phyloP scores from a whole-genome alignment of 305 asterid species.

The Fraxinus xanthoxyloides region DNA sequence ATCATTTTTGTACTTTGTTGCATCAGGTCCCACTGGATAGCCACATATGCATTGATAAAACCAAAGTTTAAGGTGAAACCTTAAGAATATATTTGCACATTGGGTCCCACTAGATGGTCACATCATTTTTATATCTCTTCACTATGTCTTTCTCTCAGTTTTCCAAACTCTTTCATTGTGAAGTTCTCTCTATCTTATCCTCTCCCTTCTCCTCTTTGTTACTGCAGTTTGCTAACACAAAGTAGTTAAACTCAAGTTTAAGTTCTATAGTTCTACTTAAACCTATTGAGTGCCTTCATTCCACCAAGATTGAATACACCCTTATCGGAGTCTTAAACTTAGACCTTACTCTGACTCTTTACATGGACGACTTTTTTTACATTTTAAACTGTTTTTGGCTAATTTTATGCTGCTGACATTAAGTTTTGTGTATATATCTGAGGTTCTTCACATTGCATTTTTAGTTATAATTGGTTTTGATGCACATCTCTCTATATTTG shows the following conservation, averaged over 20 bases:
- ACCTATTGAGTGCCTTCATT: neutral
- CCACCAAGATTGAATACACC: neutral
- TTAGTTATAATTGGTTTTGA: neutral
- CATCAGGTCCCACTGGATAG: neutral
- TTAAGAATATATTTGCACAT: neutral
- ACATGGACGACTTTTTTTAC: neutral
- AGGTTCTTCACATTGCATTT: neutral
- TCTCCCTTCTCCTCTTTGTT: neutral
- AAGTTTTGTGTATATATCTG: neutral
- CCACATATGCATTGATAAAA: neutral
- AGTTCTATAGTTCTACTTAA: neutral
- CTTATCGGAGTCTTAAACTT: neutral
- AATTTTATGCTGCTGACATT: neutral
- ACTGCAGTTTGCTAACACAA: neutral
- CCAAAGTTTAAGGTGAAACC: neutral
- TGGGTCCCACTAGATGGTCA: neutral
- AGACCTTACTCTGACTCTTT: neutral
- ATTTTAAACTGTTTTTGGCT: neutral
- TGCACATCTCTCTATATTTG: neutral
- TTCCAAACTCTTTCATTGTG: neutral
- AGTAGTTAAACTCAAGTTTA: neutral
- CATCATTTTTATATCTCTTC: neutral
- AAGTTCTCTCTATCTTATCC: neutral
- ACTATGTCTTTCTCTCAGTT: neutral
- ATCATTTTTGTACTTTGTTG: neutral